Base-by-base conservation (phyloP, 768 basidiomycete genomes). In the Mycena floridula region DNA sequence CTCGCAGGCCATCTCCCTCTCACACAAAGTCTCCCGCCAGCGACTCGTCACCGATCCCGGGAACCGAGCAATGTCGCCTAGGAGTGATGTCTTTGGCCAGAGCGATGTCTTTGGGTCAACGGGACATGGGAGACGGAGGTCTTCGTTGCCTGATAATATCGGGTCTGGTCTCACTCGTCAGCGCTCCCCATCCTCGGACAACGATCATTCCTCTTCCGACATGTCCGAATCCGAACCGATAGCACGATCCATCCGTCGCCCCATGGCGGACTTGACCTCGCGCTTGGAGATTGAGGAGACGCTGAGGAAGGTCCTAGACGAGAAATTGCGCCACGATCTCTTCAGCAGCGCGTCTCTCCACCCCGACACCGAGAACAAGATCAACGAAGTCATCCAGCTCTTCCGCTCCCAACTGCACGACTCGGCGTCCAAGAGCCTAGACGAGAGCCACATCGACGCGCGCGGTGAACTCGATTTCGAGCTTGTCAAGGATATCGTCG, bases 401-500 rank as follows among this genome's bases (percentile, higher is more conserved):
- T 82, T 88, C 69, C 74, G 82, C 7, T 64, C 77, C 16, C 84
- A 87, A 51, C 63, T 87, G 8, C 77, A 78, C 44, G 80, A 82
- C 30, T 78, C 79, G 7, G 78, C 81, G 0, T 66, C 68, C 6
- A 72, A 73, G 37, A 71, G 73, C 16, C 50, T 73, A 40, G 82
- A 85, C 18, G 80, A 82, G 44, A 76, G 73, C 48, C 79, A 77
- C 53, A 67, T 77, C 64, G 85, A 88, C 53, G 85, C 82, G 20
- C 77, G 79, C 24, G 85, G 83, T 16, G 87, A 90, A 50, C 63
- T 89, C 21, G 88, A 90, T 62, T 79, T 88, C 57, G 82, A 88
- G 55, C 65, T 87, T 49, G 73, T 91, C 56, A 82, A 75, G 54
- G 79, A 79, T 47, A 67, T 81, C 27, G 67, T 91, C 18, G 77